Evolutionary conservation across 2,329 filamentous ascomycete species (phyloP), one percentile per base, ranked within the genome.

Genomic region (Pseudogymnoascus sp.): DNA sequence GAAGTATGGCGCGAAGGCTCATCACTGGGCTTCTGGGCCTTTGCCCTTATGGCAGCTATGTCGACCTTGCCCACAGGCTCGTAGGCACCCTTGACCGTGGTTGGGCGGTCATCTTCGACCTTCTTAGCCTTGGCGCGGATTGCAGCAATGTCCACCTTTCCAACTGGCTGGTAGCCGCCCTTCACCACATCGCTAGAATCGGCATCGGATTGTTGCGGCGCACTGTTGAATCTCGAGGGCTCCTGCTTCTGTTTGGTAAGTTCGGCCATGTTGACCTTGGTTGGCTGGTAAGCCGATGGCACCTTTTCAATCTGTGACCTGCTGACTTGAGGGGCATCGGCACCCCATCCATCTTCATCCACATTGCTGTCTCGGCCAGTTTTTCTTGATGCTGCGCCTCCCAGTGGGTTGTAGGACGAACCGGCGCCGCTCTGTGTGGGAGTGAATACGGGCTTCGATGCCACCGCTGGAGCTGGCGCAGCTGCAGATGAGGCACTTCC

Each of bases 61-160:
- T 99, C 94, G 8, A 99, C 93, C 76, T 97, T 97, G 54, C 94
- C 94, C 17, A 97, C 81, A 1, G 94, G 94, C 74, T 97, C 89
- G 71, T 99, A 99, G 24, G 92, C 84, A 41, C 94, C 94, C 76
- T 96, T 97, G 17, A 97, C 90, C 4, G 85, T 83, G 1, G 88
- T 84, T 3, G 94, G 94, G 61, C 92, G 82, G 67, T 96, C 89
- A 70, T 97, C 91, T 50, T 81, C 81, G 74, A 73, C 79, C 69
- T 79, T 86, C 78, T 80, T 86, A 71, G 76, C 92, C 78, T 82
- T 90, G 72, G 80, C 86, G 65, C 94, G 85, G 67, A 99, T 88
- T 37, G 91, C 92, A 24, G 88, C 89, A 75, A 99, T 97, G 71
- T 99, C 92, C n/a, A 99, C 89, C 77, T 97, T 97, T 62, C 94